Percentiles rank a stretch among this genome's conserved stretches.
Conservation (phyloP, 2,329 filamentous ascomycete species). For the Coleophoma cylindrospora region DNA sequence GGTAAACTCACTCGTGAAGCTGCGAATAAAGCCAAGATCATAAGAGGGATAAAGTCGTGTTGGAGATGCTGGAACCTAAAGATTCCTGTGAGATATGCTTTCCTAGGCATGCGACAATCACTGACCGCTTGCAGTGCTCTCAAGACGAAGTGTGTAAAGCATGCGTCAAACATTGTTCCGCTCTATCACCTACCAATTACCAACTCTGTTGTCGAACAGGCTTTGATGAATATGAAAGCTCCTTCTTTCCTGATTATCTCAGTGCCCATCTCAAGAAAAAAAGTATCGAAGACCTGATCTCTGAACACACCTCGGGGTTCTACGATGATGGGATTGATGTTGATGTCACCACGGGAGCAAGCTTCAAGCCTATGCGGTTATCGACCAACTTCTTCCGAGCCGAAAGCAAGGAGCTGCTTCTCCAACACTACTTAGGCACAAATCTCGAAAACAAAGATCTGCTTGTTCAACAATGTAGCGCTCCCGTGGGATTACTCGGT, state of each 20-base stretch:
- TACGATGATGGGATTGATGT: conserved; percentile 8
- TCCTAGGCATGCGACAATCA: not conserved
- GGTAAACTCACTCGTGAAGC: conserved; percentile 12
- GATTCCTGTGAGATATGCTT: conserved; percentile 8
- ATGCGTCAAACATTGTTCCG: conserved; percentile 11
- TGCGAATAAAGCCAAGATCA: conserved; percentile 12
- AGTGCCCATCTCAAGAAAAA: conserved; percentile 18
- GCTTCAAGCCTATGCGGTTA: conserved; percentile 15
- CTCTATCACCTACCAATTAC: not conserved
- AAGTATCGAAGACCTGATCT: conserved; percentile 18
- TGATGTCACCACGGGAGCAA: conserved; percentile 12
- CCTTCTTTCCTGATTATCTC: conserved; percentile 17
- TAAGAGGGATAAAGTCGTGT: conserved; percentile 15
- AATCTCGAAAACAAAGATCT: conserved; percentile 3
- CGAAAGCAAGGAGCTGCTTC: conserved; percentile 9
- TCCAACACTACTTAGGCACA: conserved; percentile 8
- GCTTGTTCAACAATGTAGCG: conserved; percentile 10
- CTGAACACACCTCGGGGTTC: conserved; percentile 14
- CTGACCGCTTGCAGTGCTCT: conserved; percentile 11
- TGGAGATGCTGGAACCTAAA: conserved; percentile 21
- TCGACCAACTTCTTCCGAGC: conserved; percentile 11
- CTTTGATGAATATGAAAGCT: conserved; percentile 14
- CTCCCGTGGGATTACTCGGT: conserved; percentile 14
- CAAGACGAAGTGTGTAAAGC: conserved; percentile 12
- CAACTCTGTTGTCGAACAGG: conserved; percentile 13